These are phyloP conservation scores for Pseudozyma hubeiensis DNA, from an alignment of 1,284 basidiomycete species.

Conservation along the genomic window DNA sequence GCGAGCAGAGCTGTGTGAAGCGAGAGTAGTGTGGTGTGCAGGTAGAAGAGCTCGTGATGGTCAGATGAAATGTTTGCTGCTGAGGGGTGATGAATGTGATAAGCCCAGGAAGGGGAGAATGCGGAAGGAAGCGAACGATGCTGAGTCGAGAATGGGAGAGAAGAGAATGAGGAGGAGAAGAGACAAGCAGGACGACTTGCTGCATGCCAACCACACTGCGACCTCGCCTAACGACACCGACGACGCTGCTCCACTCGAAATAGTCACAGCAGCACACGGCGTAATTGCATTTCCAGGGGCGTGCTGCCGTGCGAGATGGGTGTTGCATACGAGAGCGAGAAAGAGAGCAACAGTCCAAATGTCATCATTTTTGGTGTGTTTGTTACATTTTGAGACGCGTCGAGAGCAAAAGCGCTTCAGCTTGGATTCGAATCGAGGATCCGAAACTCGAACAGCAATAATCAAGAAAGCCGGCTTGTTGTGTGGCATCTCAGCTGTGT, in stretches of 20 bases:
- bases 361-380: too few relatives aligned
- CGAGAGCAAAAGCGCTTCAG: too few relatives aligned
- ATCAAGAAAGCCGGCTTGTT: too few relatives aligned
- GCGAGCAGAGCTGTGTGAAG: neutral
- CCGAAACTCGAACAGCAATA: neutral
- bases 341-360: neutral
- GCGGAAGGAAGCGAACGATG: neutral
- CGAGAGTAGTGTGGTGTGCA: neutral
- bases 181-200: neutral
- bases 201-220: too few relatives aligned
- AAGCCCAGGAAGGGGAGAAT: too few relatives aligned
- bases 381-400: conserved; percentile 3
- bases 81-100: too few relatives aligned
- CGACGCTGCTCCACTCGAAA: neutral
- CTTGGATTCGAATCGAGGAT: neutral
- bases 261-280: neutral
- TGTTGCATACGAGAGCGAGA: too few relatives aligned
- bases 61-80: neutral
- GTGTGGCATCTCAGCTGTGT: neutral
- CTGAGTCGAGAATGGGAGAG: neutral
- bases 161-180: neutral
- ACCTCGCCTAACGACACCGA: too few relatives aligned
- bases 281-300: neutral
- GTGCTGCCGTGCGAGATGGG: conserved; percentile 9
- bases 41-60: neutral